Evolutionary conservation across 1,284 basidiomycete species (phyloP).

Genomic region (Rhodofomes roseus): DNA sequence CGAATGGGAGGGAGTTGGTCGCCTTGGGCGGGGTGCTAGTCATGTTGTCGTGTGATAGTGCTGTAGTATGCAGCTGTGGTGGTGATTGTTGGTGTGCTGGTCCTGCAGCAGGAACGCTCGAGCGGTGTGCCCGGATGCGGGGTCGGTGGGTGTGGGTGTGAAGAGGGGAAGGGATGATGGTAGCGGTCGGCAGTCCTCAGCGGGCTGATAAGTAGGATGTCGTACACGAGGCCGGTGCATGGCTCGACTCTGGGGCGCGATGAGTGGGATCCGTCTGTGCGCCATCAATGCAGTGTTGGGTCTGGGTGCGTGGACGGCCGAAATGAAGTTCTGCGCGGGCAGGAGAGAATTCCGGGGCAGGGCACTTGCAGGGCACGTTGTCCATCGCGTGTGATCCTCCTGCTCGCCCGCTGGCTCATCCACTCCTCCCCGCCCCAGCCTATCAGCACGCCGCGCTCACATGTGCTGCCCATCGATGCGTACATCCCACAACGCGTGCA

Average conservation of each 20-base stretch:
- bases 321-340: neutral
- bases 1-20: neutral
- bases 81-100: neutral
- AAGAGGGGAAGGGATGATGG: neutral
- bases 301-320: neutral
- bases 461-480: neutral
- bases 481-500: neutral
- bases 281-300: neutral
- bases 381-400: slow-evolving; percentile 1
- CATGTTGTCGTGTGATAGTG: neutral
- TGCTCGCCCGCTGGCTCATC: neutral
- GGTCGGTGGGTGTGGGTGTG: neutral
- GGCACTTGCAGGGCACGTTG: slow-evolving; percentile 2
- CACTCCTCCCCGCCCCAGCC: neutral
- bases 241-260: slow-evolving; percentile 1
- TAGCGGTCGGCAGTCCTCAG: neutral
- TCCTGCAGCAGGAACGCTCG: neutral
- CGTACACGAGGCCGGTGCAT: slow-evolving; percentile 2
- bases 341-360: neutral
- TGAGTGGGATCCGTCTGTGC: neutral
- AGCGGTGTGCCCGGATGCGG: neutral
- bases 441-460: neutral
- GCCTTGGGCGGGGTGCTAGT: neutral
- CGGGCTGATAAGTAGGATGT: neutral
- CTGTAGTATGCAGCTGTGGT: neutral